These are phyloP conservation scores for Sclerotinia spermophila DNA, from an alignment of 2,329 filamentous ascomycete species.

Conservation along the genomic window DNA sequence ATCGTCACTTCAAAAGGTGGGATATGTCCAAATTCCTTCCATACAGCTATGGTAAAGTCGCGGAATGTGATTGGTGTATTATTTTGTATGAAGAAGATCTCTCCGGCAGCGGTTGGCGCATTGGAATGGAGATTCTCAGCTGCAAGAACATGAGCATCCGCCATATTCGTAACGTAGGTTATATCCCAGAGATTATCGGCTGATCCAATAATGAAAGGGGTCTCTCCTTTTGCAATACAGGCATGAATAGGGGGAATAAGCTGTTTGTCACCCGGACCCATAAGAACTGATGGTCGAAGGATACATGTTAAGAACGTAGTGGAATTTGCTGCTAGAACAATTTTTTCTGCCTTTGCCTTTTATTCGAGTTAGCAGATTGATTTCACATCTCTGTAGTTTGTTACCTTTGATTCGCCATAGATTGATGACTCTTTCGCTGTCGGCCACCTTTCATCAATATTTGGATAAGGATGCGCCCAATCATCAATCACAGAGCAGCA, in stretches of 20 bases:
- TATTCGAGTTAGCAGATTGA: background rate
- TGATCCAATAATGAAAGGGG: background rate
- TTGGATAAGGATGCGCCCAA: constrained; percentile 6
- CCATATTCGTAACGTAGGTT: constrained; percentile 13
- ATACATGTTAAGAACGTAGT: constrained; percentile 1
- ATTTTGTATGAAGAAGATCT: constrained; percentile 11
- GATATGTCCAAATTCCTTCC: constrained; percentile 10
- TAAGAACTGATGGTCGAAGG: constrained; percentile 14
- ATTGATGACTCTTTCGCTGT: background rate
- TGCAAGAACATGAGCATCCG: constrained; percentile 14
- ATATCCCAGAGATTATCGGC: constrained; percentile 11
- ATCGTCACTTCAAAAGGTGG: background rate
- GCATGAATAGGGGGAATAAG: constrained; percentile 7
- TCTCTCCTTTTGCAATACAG: constrained; percentile 13
- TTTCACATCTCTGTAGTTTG: too few species aligned
- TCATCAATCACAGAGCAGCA: constrained; percentile 15
- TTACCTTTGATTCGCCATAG: constrained; percentile 12
- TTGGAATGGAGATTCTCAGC: constrained; percentile 1
- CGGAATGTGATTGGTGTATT: constrained; percentile 8
- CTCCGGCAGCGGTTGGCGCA: background rate
- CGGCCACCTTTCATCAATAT: constrained; percentile 10
- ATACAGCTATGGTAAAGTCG: constrained; percentile 1
- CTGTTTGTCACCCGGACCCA: constrained; percentile 10
- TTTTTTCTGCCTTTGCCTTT: constrained; percentile 4
- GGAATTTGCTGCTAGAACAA: constrained; percentile 2